Percentiles rank a stretch among this genome's conserved stretches.
phyloP scores from a whole-genome alignment of 2,329 filamentous ascomycete species.

The Diaporthe humulicola region DNA sequence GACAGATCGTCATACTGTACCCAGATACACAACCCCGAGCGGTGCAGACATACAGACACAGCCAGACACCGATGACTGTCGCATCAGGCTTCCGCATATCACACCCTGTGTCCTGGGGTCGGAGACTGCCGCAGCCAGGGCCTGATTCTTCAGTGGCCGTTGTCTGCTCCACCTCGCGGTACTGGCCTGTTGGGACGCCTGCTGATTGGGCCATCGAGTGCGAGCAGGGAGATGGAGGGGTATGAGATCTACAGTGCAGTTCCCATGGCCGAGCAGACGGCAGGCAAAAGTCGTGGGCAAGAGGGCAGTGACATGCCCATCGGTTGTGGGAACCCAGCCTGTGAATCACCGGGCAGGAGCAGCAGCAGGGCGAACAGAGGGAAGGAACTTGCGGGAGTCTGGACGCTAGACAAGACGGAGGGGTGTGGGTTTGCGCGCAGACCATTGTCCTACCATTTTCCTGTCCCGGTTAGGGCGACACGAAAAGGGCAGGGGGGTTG shows the following conservation, averaged over 20 bases:
- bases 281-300: background rate
- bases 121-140: conserved; percentile 3
- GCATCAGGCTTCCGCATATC: conserved; percentile 16
- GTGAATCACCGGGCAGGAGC: conserved; percentile 20
- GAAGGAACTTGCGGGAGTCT: conserved; percentile 30
- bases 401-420: conserved; percentile 4
- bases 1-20: background rate
- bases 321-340: background rate
- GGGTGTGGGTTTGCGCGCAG: conserved; percentile 25
- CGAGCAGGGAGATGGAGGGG: background rate
- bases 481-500: background rate
- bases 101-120: conserved; percentile 1
- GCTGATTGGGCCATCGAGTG: conserved; percentile 26
- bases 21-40: background rate
- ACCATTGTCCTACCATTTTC: conserved; percentile 12
- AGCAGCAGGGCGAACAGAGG: conserved; percentile 5
- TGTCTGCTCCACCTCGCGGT: background rate
- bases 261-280: background rate
- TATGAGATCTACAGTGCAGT: conserved; percentile 8
- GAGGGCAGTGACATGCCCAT: conserved; percentile 12
- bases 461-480: background rate
- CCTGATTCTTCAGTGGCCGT: conserved; percentile 1
- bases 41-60: conserved; percentile 2
- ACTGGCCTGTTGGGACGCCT: conserved; percentile 1
- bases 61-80: background rate